Conservation (phyloP, 352 stramenopile species). For the Globisporangium barbulae region DNA sequence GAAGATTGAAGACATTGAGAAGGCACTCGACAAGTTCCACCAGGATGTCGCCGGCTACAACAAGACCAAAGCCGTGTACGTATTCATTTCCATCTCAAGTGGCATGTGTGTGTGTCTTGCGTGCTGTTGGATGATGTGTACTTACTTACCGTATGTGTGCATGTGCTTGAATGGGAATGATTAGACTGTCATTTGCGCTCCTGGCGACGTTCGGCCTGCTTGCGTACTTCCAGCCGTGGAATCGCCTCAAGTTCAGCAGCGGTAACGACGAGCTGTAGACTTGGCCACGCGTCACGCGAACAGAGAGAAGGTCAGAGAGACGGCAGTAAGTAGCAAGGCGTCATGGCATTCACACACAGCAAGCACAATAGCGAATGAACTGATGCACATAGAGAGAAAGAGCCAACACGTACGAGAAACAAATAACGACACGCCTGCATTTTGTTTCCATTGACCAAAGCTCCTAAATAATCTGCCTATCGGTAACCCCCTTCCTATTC, state of each 20-base stretch:
- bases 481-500: too few species aligned
- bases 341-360: background rate
- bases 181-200: conserved; percentile 40
- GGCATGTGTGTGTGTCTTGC: background rate
- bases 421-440: background rate
- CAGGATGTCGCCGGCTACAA: conserved; percentile 74
- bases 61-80: conserved; percentile 73
- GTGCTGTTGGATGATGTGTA: background rate
- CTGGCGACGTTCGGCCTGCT: conserved; percentile 58
- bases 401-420: background rate
- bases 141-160: background rate
- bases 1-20: conserved; percentile 65
- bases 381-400: background rate
- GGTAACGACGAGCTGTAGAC: conserved; percentile 46
- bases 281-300: too few species aligned
- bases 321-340: background rate
- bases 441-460: background rate
- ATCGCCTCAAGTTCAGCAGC: conserved; percentile 14
- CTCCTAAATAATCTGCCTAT: too few species aligned
- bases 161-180: background rate
- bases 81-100: background rate
- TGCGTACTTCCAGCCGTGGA: conserved; percentile 78
- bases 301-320: background rate
- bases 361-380: background rate
- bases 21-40: conserved; percentile 78